Conservation (phyloP, 768 basidiomycete species). For the Suillus sp. region DNA sequence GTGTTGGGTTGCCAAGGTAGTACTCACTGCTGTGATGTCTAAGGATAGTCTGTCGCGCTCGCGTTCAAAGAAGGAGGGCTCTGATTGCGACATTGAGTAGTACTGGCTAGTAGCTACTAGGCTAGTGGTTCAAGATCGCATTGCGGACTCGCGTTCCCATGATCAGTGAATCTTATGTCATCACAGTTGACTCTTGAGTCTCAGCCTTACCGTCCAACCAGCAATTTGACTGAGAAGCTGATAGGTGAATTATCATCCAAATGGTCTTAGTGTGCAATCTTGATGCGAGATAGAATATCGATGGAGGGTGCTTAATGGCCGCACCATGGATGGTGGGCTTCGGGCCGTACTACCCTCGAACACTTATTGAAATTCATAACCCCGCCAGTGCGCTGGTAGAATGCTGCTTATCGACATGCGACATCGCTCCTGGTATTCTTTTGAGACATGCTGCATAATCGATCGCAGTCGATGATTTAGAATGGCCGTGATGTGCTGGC, state of each 20-base stretch:
- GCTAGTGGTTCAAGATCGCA: not conserved
- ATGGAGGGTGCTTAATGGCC: not conserved
- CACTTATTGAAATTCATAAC: not conserved
- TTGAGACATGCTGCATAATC: not conserved
- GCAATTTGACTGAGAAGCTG: not conserved
- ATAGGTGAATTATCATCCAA: not conserved
- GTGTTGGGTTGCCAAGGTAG: not conserved
- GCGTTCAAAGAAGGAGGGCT: slow-evolving; percentile 70
- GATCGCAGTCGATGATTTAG: not conserved
- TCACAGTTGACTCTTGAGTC: not conserved
- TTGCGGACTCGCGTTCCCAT: not conserved
- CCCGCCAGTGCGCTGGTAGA: not conserved
- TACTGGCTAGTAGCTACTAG: not conserved
- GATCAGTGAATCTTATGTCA: not conserved
- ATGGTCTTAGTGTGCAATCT: not conserved
- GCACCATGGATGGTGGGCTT: not conserved
- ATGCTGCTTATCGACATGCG: not conserved
- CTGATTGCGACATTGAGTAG: slow-evolving; percentile 35
- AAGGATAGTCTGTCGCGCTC: slow-evolving; percentile 74
- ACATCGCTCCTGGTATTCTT: not conserved
- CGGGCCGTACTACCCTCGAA: not conserved
- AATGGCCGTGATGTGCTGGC: not conserved
- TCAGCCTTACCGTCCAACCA: not conserved
- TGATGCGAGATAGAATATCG: not conserved
- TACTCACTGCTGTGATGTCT: slow-evolving; percentile 71